phyloP scores from a whole-genome alignment of 129 eudicot genomes.

The Smallanthus sonchifolius region DNA sequence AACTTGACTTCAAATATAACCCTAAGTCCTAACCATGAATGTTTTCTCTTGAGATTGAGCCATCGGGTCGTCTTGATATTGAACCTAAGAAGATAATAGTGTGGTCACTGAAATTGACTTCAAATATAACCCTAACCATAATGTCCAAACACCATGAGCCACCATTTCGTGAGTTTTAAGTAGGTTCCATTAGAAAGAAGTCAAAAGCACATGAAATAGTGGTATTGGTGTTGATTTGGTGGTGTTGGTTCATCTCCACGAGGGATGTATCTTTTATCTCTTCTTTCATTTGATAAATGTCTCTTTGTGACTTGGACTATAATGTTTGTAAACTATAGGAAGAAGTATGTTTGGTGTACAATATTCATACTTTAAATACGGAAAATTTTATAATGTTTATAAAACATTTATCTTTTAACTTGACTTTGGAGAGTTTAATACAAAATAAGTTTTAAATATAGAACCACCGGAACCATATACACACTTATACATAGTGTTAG shows the following conservation, averaged over 20 bases:
- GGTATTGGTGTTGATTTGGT: slow-evolving; percentile 4
- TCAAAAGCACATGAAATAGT: slow-evolving; percentile 2
- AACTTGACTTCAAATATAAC: too few species aligned
- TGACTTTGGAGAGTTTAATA: not conserved
- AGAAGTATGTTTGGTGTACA: not conserved
- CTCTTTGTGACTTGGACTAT: slow-evolving; percentile 8
- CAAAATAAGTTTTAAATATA: too few species aligned
- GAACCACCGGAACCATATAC: too few species aligned
- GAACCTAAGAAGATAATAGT: not conserved
- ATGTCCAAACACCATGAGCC: slow-evolving; percentile 2
- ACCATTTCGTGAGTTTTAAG: not conserved
- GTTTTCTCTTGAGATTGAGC: not conserved
- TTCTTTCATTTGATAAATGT: not conserved
- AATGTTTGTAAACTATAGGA: slow-evolving; percentile 12
- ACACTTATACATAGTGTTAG: too few species aligned
- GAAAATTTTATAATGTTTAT: not conserved
- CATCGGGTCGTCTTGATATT: not conserved
- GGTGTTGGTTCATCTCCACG: slow-evolving; percentile 19
- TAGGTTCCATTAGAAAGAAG: slow-evolving; percentile 14
- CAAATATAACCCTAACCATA: not conserved
- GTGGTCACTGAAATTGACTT: not conserved
- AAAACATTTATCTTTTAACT: not conserved
- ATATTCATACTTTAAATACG: not conserved
- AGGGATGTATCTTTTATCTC: slow-evolving; percentile 18
- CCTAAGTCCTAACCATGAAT: too few species aligned